Evolutionary conservation across 2,329 filamentous ascomycete genomes (phyloP).

Genomic region (Pseudogymnoascus sp.): DNA sequence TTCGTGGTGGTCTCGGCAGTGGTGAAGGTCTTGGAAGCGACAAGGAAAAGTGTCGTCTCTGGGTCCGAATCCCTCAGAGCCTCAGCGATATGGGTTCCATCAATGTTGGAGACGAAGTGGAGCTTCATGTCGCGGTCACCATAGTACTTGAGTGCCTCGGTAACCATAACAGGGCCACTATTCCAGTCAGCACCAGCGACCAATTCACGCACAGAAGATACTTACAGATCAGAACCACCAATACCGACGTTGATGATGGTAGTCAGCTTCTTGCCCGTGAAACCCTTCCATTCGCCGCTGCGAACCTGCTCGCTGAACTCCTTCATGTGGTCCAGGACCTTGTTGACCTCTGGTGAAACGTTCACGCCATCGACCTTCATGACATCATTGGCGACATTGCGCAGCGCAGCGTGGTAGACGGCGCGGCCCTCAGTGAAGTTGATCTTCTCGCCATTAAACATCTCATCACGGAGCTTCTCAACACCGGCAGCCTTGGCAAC

Average conservation of each 20-base stretch:
- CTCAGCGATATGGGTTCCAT: slow-evolving; percentile 95
- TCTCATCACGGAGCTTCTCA: slow-evolving; percentile 89
- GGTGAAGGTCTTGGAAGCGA: slow-evolving; percentile 99
- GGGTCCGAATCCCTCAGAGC: slow-evolving; percentile 82
- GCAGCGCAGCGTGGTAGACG: slow-evolving; percentile 89
- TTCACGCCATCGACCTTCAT: slow-evolving; percentile 84
- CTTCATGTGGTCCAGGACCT: slow-evolving; percentile 94
- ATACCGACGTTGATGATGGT: slow-evolving; percentile 98
- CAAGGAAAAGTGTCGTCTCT: slow-evolving; percentile 96
- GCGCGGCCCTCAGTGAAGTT: slow-evolving; percentile 98
- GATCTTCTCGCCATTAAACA: slow-evolving; percentile 98
- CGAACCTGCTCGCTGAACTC: slow-evolving; percentile 93
- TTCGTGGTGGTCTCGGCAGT: slow-evolving; percentile 97
- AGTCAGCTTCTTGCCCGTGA: slow-evolving; percentile 92
- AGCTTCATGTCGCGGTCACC: slow-evolving; percentile 77
- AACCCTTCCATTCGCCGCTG: slow-evolving; percentile 94
- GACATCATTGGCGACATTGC: slow-evolving; percentile 77
- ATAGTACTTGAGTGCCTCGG: slow-evolving; percentile 93
- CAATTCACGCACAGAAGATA: slow-evolving; percentile 19
- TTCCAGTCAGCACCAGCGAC: neutral
- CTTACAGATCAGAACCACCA: slow-evolving; percentile 94
- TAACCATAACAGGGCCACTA: slow-evolving; percentile 97
- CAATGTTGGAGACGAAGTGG: slow-evolving; percentile 99
- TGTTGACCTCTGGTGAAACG: slow-evolving; percentile 88
- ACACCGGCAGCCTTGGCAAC: slow-evolving; percentile 85